These are phyloP conservation scores for Chenopodium berlandieri DNA, from an alignment of 148 eudicot species.

Conservation along the genomic window DNA sequence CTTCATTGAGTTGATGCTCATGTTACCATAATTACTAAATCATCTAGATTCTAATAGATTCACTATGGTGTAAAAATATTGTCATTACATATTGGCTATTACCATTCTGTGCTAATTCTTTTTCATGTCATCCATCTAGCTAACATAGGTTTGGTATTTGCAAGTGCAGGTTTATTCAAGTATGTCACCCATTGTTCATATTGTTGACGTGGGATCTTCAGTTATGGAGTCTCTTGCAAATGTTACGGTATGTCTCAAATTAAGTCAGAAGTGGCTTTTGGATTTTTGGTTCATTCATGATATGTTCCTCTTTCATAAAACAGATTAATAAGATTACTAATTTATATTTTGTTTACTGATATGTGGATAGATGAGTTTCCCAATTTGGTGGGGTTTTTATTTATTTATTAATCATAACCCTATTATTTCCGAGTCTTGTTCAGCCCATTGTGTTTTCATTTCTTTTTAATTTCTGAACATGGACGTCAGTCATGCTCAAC, in stretches of 20 bases:
- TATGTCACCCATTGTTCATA: constrained; percentile 79
- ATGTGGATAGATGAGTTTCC: too few species aligned
- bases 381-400: too few species aligned
- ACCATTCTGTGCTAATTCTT: background rate
- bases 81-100: background rate
- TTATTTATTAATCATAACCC: too few species aligned
- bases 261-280: background rate
- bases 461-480: too few species aligned
- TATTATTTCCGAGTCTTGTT: too few species aligned
- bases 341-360: too few species aligned
- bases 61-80: background rate
- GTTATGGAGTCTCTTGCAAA: constrained; percentile 74
- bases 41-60: background rate
- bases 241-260: constrained; percentile 58
- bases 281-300: background rate
- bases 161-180: constrained; percentile 72
- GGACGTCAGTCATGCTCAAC: too few species aligned
- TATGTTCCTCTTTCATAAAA: background rate
- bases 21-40: background rate
- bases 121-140: background rate
- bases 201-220: constrained; percentile 69
- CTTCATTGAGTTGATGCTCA: background rate
- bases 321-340: too few species aligned
- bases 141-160: constrained; percentile 14
- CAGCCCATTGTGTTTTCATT: too few species aligned